A percentile compares a stretch with the other conserved stretches of the same genome.
phyloP scores from a whole-genome alignment of 305 asterid genomes.

The Fraxinus velutina region DNA sequence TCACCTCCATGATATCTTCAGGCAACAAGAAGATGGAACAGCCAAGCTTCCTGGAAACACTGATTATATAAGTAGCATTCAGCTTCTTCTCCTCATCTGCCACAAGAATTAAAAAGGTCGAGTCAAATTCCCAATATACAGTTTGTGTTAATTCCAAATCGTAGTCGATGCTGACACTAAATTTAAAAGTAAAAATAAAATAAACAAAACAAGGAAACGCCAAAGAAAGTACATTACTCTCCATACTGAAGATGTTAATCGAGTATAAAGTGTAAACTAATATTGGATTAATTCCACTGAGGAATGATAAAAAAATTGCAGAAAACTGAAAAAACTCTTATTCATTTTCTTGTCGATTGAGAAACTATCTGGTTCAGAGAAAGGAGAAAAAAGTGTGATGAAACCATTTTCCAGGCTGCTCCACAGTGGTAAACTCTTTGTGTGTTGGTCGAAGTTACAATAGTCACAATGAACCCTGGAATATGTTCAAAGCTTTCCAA shows the following conservation, averaged over 20 bases:
- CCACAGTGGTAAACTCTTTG: slow-evolving; percentile 19
- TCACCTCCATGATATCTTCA: slow-evolving; percentile 93
- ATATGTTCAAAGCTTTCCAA: neutral
- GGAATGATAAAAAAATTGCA: neutral
- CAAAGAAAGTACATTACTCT: neutral
- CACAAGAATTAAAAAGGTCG: slow-evolving; percentile 15
- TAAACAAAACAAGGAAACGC: neutral
- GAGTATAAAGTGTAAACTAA: neutral
- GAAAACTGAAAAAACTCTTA: neutral
- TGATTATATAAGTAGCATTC: slow-evolving; percentile 93
- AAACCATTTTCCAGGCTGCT: neutral
- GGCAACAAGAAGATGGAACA: slow-evolving; percentile 96
- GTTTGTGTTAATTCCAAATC: neutral
- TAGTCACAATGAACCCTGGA: neutral
- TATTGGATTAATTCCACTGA: neutral
- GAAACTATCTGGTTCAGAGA: neutral
- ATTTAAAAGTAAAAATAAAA: neutral
- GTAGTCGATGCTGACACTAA: neutral
- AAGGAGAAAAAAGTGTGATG: neutral
- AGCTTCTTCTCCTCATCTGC: slow-evolving; percentile 88
- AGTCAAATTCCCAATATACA: slow-evolving; percentile 10
- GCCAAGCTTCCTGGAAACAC: slow-evolving; percentile 95
- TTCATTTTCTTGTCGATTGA: neutral
- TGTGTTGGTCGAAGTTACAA: slow-evolving; percentile 17
- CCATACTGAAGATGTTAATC: neutral